A percentile compares a stretch with the other conserved stretches of the same genome.
Conservation (phyloP, 192 early-diverging fungal genomes). For the Neocallimastix lanati region DNA sequence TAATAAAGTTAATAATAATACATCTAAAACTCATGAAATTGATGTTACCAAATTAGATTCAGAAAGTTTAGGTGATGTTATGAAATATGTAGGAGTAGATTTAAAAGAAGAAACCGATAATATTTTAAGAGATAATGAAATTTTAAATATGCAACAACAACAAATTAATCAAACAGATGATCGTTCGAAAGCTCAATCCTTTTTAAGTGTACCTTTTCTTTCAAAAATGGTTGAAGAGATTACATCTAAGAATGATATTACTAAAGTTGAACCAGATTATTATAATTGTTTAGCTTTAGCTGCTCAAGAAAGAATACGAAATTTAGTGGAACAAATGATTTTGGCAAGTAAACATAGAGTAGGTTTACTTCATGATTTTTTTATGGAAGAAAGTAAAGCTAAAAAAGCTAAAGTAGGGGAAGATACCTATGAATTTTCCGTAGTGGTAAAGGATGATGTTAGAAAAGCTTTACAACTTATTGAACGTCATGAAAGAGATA, state of each 20-base stretch:
- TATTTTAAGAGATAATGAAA: constrained; percentile 20
- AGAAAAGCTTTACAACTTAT: neutral
- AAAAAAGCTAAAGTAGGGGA: constrained; percentile 7
- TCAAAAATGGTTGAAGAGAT: neutral
- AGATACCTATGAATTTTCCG: constrained; percentile 7
- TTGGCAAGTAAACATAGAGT: constrained; percentile 52
- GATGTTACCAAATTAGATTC: neutral
- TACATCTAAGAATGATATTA: neutral
- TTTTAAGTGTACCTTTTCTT: neutral
- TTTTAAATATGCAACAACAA: neutral
- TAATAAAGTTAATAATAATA: neutral
- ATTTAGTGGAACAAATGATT: constrained; percentile 46
- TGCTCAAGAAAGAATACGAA: constrained; percentile 41
- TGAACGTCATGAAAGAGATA: constrained; percentile 1
- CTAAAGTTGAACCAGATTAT: constrained; percentile 32
- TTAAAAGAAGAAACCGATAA: constrained; percentile 45
- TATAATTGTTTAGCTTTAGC: constrained; percentile 46
- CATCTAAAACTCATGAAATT: neutral
- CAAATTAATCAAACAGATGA: neutral
- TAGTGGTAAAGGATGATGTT: neutral
- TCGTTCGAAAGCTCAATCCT: neutral
- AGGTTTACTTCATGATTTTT: constrained; percentile 17
- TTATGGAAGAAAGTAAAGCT: constrained; percentile 6
- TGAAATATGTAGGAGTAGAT: constrained; percentile 61
- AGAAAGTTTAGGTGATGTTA: constrained; percentile 27